phyloP scores from a whole-genome alignment of 345 rosid genomes.

The Adansonia digitata region DNA sequence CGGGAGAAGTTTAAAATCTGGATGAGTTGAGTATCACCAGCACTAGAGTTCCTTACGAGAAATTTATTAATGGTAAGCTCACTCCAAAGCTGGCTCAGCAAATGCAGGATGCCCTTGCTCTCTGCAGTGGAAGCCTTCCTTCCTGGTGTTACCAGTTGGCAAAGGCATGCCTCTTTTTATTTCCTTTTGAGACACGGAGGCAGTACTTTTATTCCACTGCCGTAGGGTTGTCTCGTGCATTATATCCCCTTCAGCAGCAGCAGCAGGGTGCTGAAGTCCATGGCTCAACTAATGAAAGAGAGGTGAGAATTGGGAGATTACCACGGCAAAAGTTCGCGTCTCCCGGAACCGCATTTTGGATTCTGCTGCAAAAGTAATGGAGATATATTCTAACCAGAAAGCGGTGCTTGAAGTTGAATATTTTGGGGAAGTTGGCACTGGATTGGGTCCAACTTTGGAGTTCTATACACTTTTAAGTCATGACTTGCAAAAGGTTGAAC shows the following conservation, averaged over 20 bases:
- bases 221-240: conserved; percentile 96
- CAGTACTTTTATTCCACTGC: conserved; percentile 98
- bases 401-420: conserved; percentile 99
- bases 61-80: conserved; percentile 81
- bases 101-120: conserved; percentile 97
- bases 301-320: conserved; percentile 87
- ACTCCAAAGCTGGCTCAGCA: conserved; percentile 97
- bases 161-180: conserved; percentile 91
- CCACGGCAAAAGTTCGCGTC: conserved; percentile 99
- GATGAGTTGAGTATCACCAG: conserved; percentile 51
- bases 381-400: conserved; percentile 98
- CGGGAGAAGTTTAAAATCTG: conserved; percentile 50
- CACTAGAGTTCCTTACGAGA: conserved; percentile 64
- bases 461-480: conserved; percentile 94
- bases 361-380: conserved; percentile 99
- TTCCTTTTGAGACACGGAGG: conserved; percentile 95
- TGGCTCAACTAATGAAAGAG: conserved; percentile 81
- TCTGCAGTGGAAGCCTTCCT: conserved; percentile 98
- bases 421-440: conserved; percentile 99
- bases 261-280: conserved; percentile 98
- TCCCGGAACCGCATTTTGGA: conserved; percentile 93
- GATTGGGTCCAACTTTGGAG: conserved; percentile 97
- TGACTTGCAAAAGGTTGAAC: conserved; percentile 74
- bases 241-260: conserved; percentile 96
- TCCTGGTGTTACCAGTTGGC: conserved; percentile 98